These are phyloP conservation scores for Fusarium anthophilum DNA, from an alignment of 2,329 filamentous ascomycete species.

Conservation along the genomic window DNA sequence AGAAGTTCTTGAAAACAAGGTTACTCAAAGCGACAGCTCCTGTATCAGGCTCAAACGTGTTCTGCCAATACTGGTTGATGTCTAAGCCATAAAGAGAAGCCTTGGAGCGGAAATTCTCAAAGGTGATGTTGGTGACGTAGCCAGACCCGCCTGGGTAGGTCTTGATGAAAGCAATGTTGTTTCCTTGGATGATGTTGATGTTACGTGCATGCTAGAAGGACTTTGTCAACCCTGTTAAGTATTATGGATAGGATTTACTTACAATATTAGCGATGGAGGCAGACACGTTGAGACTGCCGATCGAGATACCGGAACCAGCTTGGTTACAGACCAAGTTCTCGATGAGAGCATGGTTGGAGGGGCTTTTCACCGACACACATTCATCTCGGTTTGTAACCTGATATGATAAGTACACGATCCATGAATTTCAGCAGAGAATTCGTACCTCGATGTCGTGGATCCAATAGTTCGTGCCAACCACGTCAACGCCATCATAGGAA, in stretches of 20 bases:
- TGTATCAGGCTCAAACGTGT: background rate
- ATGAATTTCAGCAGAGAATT: rapidly evolving
- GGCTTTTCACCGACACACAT: background rate
- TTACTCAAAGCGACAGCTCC: background rate
- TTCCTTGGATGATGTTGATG: background rate
- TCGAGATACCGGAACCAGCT: background rate
- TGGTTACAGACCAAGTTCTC: background rate
- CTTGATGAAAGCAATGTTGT: background rate
- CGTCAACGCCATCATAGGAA: background rate
- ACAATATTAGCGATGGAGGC: background rate
- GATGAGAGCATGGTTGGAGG: background rate
- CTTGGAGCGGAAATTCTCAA: background rate
- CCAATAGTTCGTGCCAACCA: background rate
- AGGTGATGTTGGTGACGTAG: background rate
- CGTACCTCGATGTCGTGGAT: background rate
- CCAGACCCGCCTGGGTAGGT: background rate
- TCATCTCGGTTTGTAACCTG: background rate
- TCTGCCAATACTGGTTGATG: background rate
- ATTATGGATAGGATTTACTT: rapidly evolving
- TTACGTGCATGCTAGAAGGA: background rate
- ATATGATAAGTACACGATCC: background rate
- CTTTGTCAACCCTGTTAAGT: rapidly evolving
- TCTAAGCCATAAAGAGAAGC: background rate
- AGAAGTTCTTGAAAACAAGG: background rate
- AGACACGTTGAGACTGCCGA: background rate